Base-by-base conservation (phyloP, 1,284 basidiomycete species). In the Pisolithus thermaeus region DNA sequence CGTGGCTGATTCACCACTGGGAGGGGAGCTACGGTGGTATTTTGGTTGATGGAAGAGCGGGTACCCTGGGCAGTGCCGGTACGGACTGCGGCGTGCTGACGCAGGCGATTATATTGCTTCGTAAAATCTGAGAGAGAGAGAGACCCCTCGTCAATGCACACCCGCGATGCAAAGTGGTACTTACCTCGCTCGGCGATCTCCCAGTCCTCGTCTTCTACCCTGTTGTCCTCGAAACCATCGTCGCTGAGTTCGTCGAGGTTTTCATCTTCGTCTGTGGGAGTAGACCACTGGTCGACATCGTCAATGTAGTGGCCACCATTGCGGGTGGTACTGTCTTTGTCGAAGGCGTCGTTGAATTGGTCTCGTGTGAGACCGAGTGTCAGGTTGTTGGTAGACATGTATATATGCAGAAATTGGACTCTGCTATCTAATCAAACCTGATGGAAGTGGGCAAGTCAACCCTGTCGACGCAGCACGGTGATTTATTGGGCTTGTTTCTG, bases 31-130 rank as follows among this genome's bases (percentile, higher is more conserved):
- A 88, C 79, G 4, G 79, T 61, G 16, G 72, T 59, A 22, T 71
- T 67, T 5, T 71, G 66, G 52, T 80, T 74, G 39, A 74, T 70
- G 2, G 80, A 70, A 12, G 81, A 82, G 14, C 74, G 61, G 9
- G 74, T 64, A 12, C 83, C 81, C 46, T 81, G 74, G 1, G 80
- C 83, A 51, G 74, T 78, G 6, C 87, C 86, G 16, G 81, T 80
- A 35, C 82, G 81, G 6, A 91, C 80, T 25, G 85, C 85, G 52
- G 86, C 79, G 64, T 94, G 89, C 65, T 96, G 93, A 49, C 86
- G 76, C 35, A 96, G 76, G 35, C 94, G 87, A 69, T 97, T 97
- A 72, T 91, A 97, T 63, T 96, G 92, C 70, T 97, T 97, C 30
- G 94, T 97, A 60, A 97, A 95, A 72, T 97, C 94, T 96, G 46